Evolutionary conservation across 345 rosid species (phyloP).

Genomic region (Eucalyptus erythrocorys): DNA sequence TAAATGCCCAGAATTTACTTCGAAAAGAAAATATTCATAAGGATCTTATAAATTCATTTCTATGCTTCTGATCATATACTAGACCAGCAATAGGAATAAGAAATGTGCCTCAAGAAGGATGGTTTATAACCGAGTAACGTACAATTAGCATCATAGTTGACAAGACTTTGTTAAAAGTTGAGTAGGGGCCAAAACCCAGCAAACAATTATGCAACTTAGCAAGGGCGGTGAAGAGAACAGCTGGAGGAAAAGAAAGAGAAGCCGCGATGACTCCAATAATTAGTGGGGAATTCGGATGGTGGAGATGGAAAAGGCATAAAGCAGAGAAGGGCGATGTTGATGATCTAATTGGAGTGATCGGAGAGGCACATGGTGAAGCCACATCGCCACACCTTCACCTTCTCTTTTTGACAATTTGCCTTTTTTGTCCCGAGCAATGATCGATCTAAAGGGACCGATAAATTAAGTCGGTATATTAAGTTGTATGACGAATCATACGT

Average conservation of each 20-base stretch:
- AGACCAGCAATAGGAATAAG: neutral
- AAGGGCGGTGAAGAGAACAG: conserved; percentile 12
- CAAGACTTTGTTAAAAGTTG: neutral
- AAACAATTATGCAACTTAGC: neutral
- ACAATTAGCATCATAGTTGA: neutral
- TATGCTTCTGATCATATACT: neutral
- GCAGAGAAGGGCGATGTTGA: conserved; percentile 37
- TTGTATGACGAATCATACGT: neutral
- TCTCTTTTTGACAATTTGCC: neutral
- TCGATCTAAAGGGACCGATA: neutral
- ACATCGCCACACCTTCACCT: conserved; percentile 2
- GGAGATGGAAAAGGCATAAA: conserved; percentile 11
- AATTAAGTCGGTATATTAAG: neutral
- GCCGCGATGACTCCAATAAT: conserved; percentile 17
- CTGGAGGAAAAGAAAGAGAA: neutral
- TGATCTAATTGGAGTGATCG: conserved; percentile 22
- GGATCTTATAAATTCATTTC: neutral
- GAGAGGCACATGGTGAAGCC: conserved; percentile 49
- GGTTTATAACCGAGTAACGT: neutral
- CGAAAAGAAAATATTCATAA: neutral
- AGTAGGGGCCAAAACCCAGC: neutral
- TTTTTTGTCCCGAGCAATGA: neutral
- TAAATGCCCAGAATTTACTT: neutral
- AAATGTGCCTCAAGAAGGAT: neutral
- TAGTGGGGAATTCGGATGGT: conserved; percentile 10